Base-by-base conservation (phyloP, 441 rosid species). In the Lagerstroemia fauriei region DNA sequence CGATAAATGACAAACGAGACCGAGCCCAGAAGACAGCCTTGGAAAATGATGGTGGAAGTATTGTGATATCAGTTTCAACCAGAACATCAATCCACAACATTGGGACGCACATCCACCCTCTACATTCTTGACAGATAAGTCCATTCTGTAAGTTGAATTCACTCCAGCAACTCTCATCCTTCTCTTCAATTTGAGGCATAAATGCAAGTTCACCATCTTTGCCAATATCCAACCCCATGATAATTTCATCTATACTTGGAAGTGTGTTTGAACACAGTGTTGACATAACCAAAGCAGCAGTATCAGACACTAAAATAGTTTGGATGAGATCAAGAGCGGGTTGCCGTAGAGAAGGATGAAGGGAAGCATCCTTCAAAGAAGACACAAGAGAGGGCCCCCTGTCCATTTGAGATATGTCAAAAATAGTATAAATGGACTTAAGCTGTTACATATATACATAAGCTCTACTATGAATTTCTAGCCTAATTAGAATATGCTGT, bases 301-400 rank as follows among this genome's bases (percentile, higher is more conserved):
- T 93, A 92, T 97, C 99, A 88, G 99, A 94, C 76, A 94, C 97
- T 78, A 97, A 44, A 84, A 95, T 90, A 73, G 92, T 87, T 89
- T 93, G 94, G 63, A 97, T 85, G 75, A 95, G 99, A 90, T 95
- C 98, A 88, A 95, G 87, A 50, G 99, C 99, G 89, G 99, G 99
- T 80, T 92, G 98, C 81, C 95, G 92, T 83, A 97, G 89, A 75
- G 99, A 93, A 86, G 86, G 89, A 87, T 97, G 97, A 85, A 97
- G 98, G 41, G 98, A 92, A 87, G 93, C 87, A 92, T 97, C 99
- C 88, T 90, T 94, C 88, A 92, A 86, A 79, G 93, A 92, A 75
- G 98, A 91, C 87, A 95, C 91, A 78, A 97, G 98, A 81, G 95
- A 90, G 86, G 99, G 98, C 34, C 94, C 97, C 99, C 99, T 97